Conservation (phyloP, 73 alveolate species). For the Paramecium octaurelia region DNA sequence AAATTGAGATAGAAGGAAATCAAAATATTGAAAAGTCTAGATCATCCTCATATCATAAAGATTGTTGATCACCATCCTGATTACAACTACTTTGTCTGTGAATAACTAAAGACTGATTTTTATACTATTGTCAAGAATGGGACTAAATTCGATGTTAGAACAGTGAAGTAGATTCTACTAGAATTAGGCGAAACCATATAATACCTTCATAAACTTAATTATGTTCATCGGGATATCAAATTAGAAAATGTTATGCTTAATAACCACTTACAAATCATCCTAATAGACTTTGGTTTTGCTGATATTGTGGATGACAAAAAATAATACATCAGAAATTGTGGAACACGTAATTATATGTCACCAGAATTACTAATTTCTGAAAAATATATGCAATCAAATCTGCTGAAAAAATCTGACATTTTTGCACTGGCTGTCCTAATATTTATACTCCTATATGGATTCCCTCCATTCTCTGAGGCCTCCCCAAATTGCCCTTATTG, state of each 20-base stretch:
- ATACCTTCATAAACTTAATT: neutral
- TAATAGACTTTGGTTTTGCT: slow-evolving; percentile 5
- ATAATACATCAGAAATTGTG: neutral
- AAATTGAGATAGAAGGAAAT: neutral
- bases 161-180: neutral
- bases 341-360: neutral
- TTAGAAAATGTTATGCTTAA: slow-evolving; percentile 23
- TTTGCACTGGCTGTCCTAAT: slow-evolving; percentile 49
- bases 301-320: neutral
- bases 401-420: neutral
- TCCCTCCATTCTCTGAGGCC: slow-evolving; percentile 60
- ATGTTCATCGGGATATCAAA: slow-evolving; percentile 49
- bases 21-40: neutral
- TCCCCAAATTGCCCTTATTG: slow-evolving; percentile 27
- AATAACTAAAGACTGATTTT: neutral
- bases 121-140: neutral
- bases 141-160: neutral
- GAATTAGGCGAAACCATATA: neutral
- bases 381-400: neutral
- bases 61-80: neutral
- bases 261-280: neutral
- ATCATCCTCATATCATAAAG: neutral
- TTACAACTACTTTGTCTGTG: neutral
- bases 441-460: slow-evolving; percentile 30
- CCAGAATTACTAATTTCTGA: slow-evolving; percentile 11